These are phyloP conservation scores for Casuarina equisetifolia DNA, from an alignment of 306 rosid genomes.

Conservation along the genomic window DNA sequence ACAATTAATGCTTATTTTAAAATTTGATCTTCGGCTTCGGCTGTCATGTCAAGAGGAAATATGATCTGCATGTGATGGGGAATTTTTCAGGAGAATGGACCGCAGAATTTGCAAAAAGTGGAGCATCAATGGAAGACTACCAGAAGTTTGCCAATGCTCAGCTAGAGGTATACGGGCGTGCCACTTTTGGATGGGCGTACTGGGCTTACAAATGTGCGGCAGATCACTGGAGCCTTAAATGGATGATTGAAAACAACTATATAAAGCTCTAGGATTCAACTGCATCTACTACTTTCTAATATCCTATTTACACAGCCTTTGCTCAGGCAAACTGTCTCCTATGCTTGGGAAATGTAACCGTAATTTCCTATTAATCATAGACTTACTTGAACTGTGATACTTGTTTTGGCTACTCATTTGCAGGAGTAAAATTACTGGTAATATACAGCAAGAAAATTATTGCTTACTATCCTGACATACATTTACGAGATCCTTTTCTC, in stretches of 20 bases:
- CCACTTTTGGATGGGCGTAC: constrained; percentile 66
- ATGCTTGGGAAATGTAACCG: no score
- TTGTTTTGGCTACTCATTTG: no score
- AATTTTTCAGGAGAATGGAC: constrained; percentile 60
- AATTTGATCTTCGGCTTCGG: not conserved
- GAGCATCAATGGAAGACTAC: constrained; percentile 41
- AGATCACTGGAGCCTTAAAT: constrained; percentile 47
- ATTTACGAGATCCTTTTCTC: no score
- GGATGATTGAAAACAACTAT: constrained; percentile 51
- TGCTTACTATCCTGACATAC: no score
- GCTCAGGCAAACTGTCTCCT: no score
- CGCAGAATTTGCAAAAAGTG: constrained; percentile 36
- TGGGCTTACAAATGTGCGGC: constrained; percentile 54
- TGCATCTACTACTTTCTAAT: not conserved
- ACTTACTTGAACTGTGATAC: no score
- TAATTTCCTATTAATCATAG: no score
- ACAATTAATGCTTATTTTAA: not conserved
- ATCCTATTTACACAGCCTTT: no score
- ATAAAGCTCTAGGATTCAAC: constrained; percentile 12
- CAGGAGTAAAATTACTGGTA: no score
- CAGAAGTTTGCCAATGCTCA: constrained; percentile 39
- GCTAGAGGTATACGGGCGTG: constrained; percentile 44
- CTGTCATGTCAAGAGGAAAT: not conserved
- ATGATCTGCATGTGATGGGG: not conserved
- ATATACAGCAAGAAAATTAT: no score